Evolutionary conservation across 148 eudicot species (phyloP).

Genomic region (Beta vulgaris): DNA sequence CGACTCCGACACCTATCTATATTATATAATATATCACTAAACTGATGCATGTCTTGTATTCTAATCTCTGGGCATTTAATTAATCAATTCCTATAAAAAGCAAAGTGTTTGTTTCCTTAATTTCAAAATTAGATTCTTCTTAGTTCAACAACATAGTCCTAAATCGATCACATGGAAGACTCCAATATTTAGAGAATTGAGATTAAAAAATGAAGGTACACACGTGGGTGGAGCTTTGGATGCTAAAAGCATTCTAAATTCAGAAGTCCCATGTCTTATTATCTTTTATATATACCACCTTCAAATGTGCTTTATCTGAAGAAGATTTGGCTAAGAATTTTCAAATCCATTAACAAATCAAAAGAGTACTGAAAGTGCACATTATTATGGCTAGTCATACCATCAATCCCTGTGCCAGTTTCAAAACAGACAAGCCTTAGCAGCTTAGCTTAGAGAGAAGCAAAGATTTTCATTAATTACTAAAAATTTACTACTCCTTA

Average conservation of each 20-base stretch:
- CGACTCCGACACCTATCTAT: too few species aligned
- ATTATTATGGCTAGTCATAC: conserved; percentile 1
- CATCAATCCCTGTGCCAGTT: conserved; percentile 13
- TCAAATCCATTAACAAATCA: conserved; percentile 4
- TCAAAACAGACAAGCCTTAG: conserved; percentile 18
- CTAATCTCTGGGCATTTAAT: too few species aligned
- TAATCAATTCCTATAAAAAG: too few species aligned
- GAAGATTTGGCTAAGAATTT: conserved; percentile 16
- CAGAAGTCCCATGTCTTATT: conserved; percentile 13
- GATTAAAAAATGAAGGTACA: conserved; percentile 7
- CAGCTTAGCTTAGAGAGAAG: conserved; percentile 1
- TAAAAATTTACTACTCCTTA: too few species aligned
- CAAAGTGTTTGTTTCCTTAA: too few species aligned
- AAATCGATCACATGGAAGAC: conserved; percentile 30
- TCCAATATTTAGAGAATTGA: conserved; percentile 13
- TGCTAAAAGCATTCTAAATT: conserved; percentile 21
- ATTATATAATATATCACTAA: too few species aligned
- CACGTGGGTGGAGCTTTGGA: conserved; percentile 26
- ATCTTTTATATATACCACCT: conserved; percentile 5
- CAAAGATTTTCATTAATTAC: conserved; percentile 8
- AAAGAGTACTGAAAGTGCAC: conserved; percentile 10
- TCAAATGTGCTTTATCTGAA: conserved; percentile 9
- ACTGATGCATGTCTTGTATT: too few species aligned
- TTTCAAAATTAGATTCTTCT: conserved; percentile 3
- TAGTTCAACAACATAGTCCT: conserved; percentile 14